phyloP scores from a whole-genome alignment of 2,329 filamentous ascomycete species.

The Botrytis tulipae region DNA sequence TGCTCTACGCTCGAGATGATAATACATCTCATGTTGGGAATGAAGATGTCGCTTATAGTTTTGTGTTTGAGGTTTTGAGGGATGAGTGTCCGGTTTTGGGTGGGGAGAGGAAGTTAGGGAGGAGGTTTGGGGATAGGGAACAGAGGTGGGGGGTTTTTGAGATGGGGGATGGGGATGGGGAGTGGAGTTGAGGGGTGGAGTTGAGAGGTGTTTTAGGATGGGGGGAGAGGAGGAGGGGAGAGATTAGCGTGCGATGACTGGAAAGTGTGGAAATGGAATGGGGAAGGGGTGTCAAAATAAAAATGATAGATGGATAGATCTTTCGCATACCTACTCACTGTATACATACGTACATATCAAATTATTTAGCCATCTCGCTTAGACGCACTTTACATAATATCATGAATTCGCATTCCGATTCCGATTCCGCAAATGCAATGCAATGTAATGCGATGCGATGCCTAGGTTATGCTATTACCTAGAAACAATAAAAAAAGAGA shows the following conservation, averaged over 20 bases:
- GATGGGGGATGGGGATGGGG: slow-evolving; percentile 39
- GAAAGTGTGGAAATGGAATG: not conserved
- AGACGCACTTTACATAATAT: not conserved
- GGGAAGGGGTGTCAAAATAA: not conserved
- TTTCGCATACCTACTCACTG: not conserved
- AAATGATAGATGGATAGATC: not conserved
- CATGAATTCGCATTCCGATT: not conserved
- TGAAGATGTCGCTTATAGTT: slow-evolving; percentile 11
- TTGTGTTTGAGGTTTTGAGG: slow-evolving; percentile 36
- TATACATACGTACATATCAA: not conserved
- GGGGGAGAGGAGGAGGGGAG: slow-evolving; percentile 41
- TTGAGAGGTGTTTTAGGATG: slow-evolving; percentile 26
- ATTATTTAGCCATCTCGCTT: not conserved
- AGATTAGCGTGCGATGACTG: not conserved
- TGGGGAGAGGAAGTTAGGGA: slow-evolving; percentile 1
- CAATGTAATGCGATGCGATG: not conserved
- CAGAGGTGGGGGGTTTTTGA: slow-evolving; percentile 54
- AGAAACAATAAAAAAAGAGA: not conserved
- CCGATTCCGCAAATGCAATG: not conserved
- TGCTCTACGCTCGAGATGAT: slow-evolving; percentile 28
- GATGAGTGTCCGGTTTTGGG: slow-evolving; percentile 33
- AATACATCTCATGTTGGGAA: slow-evolving; percentile 4
- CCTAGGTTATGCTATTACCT: not conserved
- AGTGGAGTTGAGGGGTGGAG: not conserved
- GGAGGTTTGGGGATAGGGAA: slow-evolving; percentile 45